Base-by-base conservation (phyloP, 345 rosid species). In the Arabis alpina region DNA sequence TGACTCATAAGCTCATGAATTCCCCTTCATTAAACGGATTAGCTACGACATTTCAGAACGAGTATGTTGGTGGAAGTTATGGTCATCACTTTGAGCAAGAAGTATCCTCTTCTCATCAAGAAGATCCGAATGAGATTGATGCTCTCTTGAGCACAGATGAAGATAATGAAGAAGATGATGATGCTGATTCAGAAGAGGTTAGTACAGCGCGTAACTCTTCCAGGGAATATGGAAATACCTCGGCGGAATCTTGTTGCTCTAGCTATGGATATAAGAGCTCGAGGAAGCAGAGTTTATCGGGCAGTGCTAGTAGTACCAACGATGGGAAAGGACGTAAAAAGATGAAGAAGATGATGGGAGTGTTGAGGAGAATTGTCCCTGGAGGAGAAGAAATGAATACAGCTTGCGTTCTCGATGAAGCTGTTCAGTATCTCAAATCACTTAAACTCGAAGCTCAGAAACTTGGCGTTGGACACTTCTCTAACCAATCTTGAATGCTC, bases 111-210 rank as follows among this genome's bases (percentile, higher is more conserved):
- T 82, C 86, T 65, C 61, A 74, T 55, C 81, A 84, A 68, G 96
- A 89, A 73, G 92, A 92, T 83, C 86, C 94, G 2, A 90, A 83
- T 74, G 98, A 92, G 76, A 89, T 92, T 42, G 90, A 92, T 82
- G 93, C 88, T 0, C 81, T 92, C 65, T 67, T 92, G 81, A 86
- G 91, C 83, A 62, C 73, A 54, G 94, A 86, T 72, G 87, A 82
- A 32, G 93, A 83, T 8, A 85, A 83, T 6, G 72, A 72, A 52
- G 81, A 79, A 0, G 88, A 77, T 10, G 77, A 76, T 10, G 83
- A 59, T 43, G 93, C 78, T 44, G 80, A 89, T 8, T 87, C 86
- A 60, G 93, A 85, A 48, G 93, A 83, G 65, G 81, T 86, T 54
- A 89, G 94, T 84, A 92, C 92, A 0, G 93, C 86, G 13, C 82